Base-by-base conservation (phyloP, 2,329 filamentous ascomycete genomes). In the Graphium sp. region DNA sequence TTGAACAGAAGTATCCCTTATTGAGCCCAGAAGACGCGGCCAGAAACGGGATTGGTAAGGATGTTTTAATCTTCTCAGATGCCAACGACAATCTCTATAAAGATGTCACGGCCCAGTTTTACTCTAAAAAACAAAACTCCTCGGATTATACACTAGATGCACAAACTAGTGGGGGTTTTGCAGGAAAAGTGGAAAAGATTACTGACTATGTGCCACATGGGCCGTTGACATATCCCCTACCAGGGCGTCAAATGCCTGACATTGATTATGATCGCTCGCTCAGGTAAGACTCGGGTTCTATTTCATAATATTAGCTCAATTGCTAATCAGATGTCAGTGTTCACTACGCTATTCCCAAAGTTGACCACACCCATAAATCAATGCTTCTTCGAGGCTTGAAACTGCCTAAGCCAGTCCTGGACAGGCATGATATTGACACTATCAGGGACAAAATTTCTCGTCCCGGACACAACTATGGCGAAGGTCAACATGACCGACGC, bases 381-480 rank as follows among this genome's bases (percentile, higher is more conserved):
- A 91, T 93, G 79, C 66, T 98, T 10, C 63, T 98, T 20, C 75
- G 83, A 3, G 89, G 89, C 9, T 74, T 85, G 22, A 73, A 76
- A 41, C 63, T 85, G 32, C 71, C 79, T 5, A 55, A 64, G 2
- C 71, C 81, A 2, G 76, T 72, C 7, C 66, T 98, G 2, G 78
- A 80, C 32, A 64, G 69, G 19, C 68, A 66, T 33, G 85, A 94
- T 43, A 71, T 87, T 30, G 76, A 85, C 37, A 62, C 67, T 6
- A 66, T 85, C 24, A 71, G 73, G 44, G 63, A 66, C 30, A 74
- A 77, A 45, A 59, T 75, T 19, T 58, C 66, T 31, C 65, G 68
- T 34, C 61, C 65, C 14, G 74, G 81, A n/a, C 67, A 82, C 30
- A 68, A 65, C 26, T 72, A 72, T 41, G 77, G 79, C 9, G 79